Evolutionary conservation across 2,329 filamentous ascomycete species (phyloP), one percentile per base, ranked within the genome.

Genomic region (Cercospora zeina): DNA sequence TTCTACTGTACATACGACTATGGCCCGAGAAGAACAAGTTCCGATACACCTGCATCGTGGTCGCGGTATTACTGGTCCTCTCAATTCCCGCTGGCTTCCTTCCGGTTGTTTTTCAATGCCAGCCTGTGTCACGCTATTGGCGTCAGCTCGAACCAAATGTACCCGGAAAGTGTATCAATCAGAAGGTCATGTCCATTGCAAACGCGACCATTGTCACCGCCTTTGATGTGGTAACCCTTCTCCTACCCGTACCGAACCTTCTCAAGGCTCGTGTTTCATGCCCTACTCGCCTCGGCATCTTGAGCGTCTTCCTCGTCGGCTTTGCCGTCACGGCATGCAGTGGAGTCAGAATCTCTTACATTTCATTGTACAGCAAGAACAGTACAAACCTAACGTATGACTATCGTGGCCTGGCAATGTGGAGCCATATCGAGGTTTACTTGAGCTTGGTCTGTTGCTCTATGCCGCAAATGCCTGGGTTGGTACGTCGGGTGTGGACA

Each of bases 371-470:
- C 36, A 42, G 57, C 4, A 55, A 58, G 30, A 58, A 51, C 8
- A 58, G 39, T 31, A 58, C 21, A 3, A 65, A 67, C 16, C n/a
- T 63, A 39, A 62, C 65, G 3, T 65, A 61, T 37, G 54, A 57
- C 27, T 65, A 62, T 47, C 61, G 65, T 27, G 55, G 47, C n/a
- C 54, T 65, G n/a, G 51, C 51, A 8, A 45, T 54, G 33, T 65
- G 61, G 60, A 65, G 58, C 24, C 33, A 63, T 14, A 60, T 65
- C 30, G 65, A 67, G 36, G 65, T 61, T 1, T 58, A 67, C 11
- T 51, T 64, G 24, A 67, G 63, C 50, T 42, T 64, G 34, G 57
- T 65, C 10, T 67, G 63, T 45, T 63, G 62, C 53, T 67, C 61
- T 14, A 63, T 67, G 56, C 65, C 65, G 7, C 59, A 60, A 1